Base-by-base conservation (phyloP, 176 grass and related monocot species). In the Saccharum officinarum region DNA sequence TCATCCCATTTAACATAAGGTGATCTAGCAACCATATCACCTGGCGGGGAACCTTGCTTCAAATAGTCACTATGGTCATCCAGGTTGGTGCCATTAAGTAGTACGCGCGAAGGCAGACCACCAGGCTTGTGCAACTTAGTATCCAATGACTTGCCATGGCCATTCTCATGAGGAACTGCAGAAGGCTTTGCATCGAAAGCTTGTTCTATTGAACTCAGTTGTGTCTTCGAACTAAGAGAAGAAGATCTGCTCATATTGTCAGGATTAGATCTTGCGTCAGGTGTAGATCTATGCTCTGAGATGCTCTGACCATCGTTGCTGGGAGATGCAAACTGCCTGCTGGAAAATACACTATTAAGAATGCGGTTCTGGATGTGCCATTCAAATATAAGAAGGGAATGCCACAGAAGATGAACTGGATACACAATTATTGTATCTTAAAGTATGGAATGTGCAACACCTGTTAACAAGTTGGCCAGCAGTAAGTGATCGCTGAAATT, bases 161-260 rank as follows among this genome's bases (percentile, higher is more conserved):
- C 85, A 83, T 84, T 82, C 23, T 90, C 91, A 72, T 69, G 67
- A 77, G 79, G 80, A 77, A 86, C 39, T 67, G 82, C 38, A 79
- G 78, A 74, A 41, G 80, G 86, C 37, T 89, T 89, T 83, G 77
- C 26, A 78, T 98, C 90, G 60, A 77, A 80, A 91, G 83, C 86
- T 77, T 89, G 85, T 33, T 92, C 93, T 45, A 89, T 71, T 23
- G 83, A 92, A 87, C 92, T 99, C 54, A 86, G 50, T 26, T 82
- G 88, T 45, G 88, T 36, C 86, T 94, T 97, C 22, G 88, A 99
- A 86, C 86, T 91, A 87, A 92, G 89, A 12, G 97, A 96, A 80
- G 92, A 89, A 83, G 94, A 94, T 87, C 94, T 90, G 91, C 97
- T 99, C 84, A 89, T 77, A 88, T 94, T 73, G 26, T 94, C 97